These are phyloP conservation scores for Cladosporium austrohemisphaericum DNA, from an alignment of 2,329 filamentous ascomycete genomes.

Conservation along the genomic window DNA sequence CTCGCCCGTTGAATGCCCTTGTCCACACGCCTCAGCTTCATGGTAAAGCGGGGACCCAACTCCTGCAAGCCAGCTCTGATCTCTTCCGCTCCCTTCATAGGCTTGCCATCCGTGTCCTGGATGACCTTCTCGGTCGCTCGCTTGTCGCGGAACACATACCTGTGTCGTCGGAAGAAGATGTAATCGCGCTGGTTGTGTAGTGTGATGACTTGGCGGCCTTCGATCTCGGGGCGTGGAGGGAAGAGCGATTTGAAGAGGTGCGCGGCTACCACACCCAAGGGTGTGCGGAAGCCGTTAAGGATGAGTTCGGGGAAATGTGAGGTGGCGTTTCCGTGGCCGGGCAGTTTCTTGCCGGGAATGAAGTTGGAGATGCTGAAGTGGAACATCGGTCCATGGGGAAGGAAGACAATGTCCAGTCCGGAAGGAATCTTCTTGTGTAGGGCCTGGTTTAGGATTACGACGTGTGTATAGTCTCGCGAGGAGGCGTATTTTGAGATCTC, in stretches of 20 bases:
- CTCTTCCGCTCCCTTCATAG: slow-evolving; percentile 77
- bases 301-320: slow-evolving; percentile 87
- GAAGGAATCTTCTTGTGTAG: slow-evolving; percentile 70
- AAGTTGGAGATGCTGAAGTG: slow-evolving; percentile 90
- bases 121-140: slow-evolving; percentile 82
- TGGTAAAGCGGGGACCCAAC: slow-evolving; percentile 74
- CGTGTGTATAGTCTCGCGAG: slow-evolving; percentile 76
- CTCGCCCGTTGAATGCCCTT: slow-evolving; percentile 75
- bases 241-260: slow-evolving; percentile 78
- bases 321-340: slow-evolving; percentile 85
- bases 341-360: slow-evolving; percentile 81
- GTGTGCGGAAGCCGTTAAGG: slow-evolving; percentile 92
- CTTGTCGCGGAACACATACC: slow-evolving; percentile 92
- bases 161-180: slow-evolving; percentile 85
- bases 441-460: slow-evolving; percentile 85
- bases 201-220: slow-evolving; percentile 85
- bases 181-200: slow-evolving; percentile 95
- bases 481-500: slow-evolving; percentile 85
- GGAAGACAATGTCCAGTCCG: slow-evolving; percentile 76
- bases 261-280: slow-evolving; percentile 81
- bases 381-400: slow-evolving; percentile 83
- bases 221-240: slow-evolving; percentile 75
- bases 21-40: slow-evolving; percentile 88
- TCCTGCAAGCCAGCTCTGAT: slow-evolving; percentile 88
- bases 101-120: slow-evolving; percentile 73